phyloP scores from a whole-genome alignment of 2,329 filamentous ascomycete species.

The Dothistroma pini region DNA sequence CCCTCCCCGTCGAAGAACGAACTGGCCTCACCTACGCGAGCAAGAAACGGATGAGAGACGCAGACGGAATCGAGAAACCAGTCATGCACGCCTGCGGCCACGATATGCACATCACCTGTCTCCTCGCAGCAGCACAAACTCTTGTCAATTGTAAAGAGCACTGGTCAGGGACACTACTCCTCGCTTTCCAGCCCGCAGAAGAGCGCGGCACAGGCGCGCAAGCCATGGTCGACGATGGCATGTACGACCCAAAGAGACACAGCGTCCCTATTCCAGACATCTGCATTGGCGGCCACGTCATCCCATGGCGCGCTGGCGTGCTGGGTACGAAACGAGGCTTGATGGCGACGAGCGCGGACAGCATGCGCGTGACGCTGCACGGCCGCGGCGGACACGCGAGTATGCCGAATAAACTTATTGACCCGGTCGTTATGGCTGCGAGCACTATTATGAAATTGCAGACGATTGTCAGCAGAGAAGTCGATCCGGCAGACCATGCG shows the following conservation, averaged over 20 bases:
- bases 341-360: constrained; percentile 42
- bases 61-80: constrained; percentile 48
- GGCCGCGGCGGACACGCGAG: constrained; percentile 58
- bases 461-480: constrained; percentile 55
- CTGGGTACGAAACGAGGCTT: constrained; percentile 43
- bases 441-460: constrained; percentile 57
- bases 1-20: constrained; percentile 54
- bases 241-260: constrained; percentile 44
- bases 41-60: constrained; percentile 40
- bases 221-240: constrained; percentile 58
- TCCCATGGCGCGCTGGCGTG: constrained; percentile 42
- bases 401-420: constrained; percentile 54
- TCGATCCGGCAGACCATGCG: constrained; percentile 51
- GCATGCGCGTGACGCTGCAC: constrained; percentile 49
- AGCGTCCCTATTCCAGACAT: constrained; percentile 55
- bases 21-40: constrained; percentile 57
- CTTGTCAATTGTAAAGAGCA: constrained; percentile 43
- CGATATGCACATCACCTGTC: constrained; percentile 59
- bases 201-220: constrained; percentile 61
- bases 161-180: constrained; percentile 62
- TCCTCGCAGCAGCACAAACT: constrained; percentile 54
- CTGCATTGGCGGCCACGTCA: constrained; percentile 56
- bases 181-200: constrained; percentile 66
- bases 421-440: constrained; percentile 57
- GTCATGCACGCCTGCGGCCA: constrained; percentile 70